phyloP scores from a whole-genome alignment of 1,284 basidiomycete species.

The Ceratobasidium sp. region DNA sequence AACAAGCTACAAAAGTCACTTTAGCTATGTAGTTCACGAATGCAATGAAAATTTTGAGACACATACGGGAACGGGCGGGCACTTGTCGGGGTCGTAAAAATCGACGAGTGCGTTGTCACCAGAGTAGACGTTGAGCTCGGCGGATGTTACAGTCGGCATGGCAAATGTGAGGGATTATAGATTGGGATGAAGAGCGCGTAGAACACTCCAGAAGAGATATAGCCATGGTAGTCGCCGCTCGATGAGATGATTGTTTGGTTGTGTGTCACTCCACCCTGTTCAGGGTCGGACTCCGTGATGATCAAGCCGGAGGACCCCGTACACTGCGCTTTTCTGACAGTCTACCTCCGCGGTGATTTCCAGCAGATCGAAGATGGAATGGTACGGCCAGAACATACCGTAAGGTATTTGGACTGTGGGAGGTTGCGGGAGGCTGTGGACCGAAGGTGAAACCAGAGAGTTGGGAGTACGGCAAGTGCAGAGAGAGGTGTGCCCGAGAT shows the following conservation, averaged over 20 bases:
- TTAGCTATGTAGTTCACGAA: neutral
- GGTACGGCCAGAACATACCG: neutral
- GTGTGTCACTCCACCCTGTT: neutral
- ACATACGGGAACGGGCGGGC: constrained; percentile 40
- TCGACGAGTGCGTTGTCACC: constrained; percentile 41
- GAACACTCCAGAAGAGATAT: neutral
- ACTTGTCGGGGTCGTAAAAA: constrained; percentile 44
- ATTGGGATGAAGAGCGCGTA: neutral
- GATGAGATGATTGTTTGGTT: neutral
- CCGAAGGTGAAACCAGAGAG: neutral
- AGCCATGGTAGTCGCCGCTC: constrained; percentile 2
- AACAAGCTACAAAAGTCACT: constrained; percentile 4
- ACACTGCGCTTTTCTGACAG: constrained; percentile 1
- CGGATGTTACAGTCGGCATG: constrained; percentile 8
- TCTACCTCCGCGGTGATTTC: neutral
- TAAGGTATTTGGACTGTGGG: too few species aligned
- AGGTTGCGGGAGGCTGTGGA: too few species aligned
- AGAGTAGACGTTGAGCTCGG: constrained; percentile 39
- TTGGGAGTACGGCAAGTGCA: neutral
- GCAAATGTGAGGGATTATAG: neutral
- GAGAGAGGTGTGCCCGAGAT: neutral
- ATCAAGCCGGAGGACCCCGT: neutral
- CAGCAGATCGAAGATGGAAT: neutral
- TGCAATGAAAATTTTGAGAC: neutral
- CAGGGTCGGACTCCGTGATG: neutral